phyloP scores from a whole-genome alignment of 805 yeast species.

The Candida vaughaniae region DNA sequence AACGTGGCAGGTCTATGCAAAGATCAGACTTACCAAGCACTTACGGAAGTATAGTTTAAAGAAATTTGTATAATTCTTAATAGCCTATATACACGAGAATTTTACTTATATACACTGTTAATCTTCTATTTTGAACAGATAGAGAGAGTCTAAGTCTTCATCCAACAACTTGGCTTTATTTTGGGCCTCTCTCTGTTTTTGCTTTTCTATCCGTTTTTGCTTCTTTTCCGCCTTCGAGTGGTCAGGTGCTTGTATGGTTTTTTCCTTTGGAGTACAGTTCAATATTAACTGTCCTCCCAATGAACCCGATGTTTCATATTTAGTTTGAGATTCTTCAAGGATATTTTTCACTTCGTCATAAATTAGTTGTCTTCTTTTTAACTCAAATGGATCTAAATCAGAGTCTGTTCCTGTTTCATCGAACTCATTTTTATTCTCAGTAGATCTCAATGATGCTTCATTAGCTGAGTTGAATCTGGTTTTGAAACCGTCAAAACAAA shows the following conservation, averaged over 20 bases:
- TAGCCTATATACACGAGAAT: neutral
- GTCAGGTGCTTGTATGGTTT: slow-evolving; percentile 4
- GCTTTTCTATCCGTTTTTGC: slow-evolving; percentile 15
- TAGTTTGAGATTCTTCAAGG: slow-evolving; percentile 31
- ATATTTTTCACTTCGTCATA: slow-evolving; percentile 23
- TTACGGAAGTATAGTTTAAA: slow-evolving; percentile 30
- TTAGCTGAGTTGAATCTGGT: slow-evolving; percentile 14
- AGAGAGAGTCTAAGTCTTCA: slow-evolving; percentile 39
- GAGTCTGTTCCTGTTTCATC: neutral
- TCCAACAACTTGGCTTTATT: slow-evolving; percentile 17
- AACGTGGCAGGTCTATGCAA: slow-evolving; percentile 9
- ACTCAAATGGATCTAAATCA: slow-evolving; percentile 16
- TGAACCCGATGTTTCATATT: slow-evolving; percentile 26
- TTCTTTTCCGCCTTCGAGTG: slow-evolving; percentile 13
- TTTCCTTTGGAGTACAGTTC: slow-evolving; percentile 18
- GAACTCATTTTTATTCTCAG: slow-evolving; percentile 11
- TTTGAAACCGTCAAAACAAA: slow-evolving; percentile 4
- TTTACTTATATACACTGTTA: slow-evolving; percentile 13
- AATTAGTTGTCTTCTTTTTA: slow-evolving; percentile 29
- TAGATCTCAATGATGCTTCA: neutral
- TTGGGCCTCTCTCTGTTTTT: slow-evolving; percentile 13
- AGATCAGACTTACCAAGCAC: slow-evolving; percentile 6
- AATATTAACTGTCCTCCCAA: slow-evolving; percentile 24
- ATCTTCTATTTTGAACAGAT: slow-evolving; percentile 40
- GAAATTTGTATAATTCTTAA: no score